Evolutionary conservation across 2,329 filamentous ascomycete species (phyloP), one percentile per base, ranked within the genome.

Genomic region (Rachicladosporium sp.): DNA sequence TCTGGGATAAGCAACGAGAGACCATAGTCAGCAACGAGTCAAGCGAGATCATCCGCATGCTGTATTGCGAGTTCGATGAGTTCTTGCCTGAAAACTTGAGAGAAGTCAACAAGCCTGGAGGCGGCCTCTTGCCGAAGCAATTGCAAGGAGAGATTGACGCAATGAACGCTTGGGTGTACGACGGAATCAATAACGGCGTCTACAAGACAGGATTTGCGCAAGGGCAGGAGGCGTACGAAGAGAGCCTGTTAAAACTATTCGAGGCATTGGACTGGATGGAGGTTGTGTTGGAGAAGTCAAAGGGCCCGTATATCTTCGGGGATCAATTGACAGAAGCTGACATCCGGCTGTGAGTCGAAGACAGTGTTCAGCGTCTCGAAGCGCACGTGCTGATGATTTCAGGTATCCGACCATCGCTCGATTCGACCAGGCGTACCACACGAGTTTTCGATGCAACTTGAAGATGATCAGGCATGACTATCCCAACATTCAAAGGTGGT

Each of bases 11-110:
- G 56, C 74, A 80, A 56, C 66, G 66, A 31, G 51, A 57, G 40
- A 74, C 68, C 19, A 91, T 94, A 53, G 86, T 93, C 45, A 89
- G 73, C 71, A 94, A 94, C 49, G 87, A 94, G 70, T 85, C 81
- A 61, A 78, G 79, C 48, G 87, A 94, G 65, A 93, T 94, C 56
- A 78, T 94, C 59, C 78, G 87, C 54, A 93, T 93, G 82, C 68
- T 94, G 42, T 83, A 82, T 56, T 71, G 70, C 29, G 84, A 77
- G 60, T 96, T 96, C 57, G 78, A 96, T 36, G 55, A 58, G n/a
- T 38, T 69, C 13, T 41, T 70, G 12, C 59, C 60, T 0, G 46
- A 49, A 35, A 43, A 78, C 54, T 73, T 75, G 57, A 72, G 72
- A 41, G 76, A 80, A 46, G 53, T 33, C 1, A 71, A 63, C 41